Base-by-base conservation (phyloP, 2,329 filamentous ascomycete genomes). In the Diaporthe destruens region DNA sequence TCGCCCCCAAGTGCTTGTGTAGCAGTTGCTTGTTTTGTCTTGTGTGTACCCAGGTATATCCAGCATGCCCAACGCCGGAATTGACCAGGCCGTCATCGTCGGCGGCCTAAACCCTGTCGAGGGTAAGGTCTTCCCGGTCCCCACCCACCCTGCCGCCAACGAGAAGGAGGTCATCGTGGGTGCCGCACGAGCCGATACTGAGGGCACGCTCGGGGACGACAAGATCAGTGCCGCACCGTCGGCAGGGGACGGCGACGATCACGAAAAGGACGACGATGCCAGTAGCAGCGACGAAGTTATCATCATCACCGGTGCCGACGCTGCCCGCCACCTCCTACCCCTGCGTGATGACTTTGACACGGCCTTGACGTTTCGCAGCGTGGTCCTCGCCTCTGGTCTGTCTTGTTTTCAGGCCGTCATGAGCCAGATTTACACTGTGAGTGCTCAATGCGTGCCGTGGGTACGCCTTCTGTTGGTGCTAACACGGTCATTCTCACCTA, bases 391-490 rank as follows among this genome's bases (percentile, higher is more conserved):
- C 2, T 85, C 86, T 0, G 75, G 78, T 2, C 82, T 90, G 5
- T 82, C 87, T 0, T 84, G 82, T 14, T 89, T 90, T 75, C 87
- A 89, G 74, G 85, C 87, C 32, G 84, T 87, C 55, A 87, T 90
- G 85, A 82, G 80, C 66, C 87, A 89, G 77, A 89, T 90, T 57
- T 90, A 90, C 75, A 78, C 77, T 18, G 87, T 88, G 71, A 77
- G 82, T 76, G 56, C 1, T 6, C 12, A n/a, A 6, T n/a, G n/a
- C n/a, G 32, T 36, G 44, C 18, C 12, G 2, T 42, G 18, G 14
- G 16, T 18, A 9, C 12, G 5, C 11, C 32, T 0, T 2, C 32
- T 5, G 16, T 39, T 56, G 34, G 67, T 23, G 49, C 74, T 75
- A 55, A 76, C 20, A 12, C 12, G 5, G 32, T 18, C 14, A 34